phyloP scores from a whole-genome alignment of 305 asterid species.

The Ajuga reptans region DNA sequence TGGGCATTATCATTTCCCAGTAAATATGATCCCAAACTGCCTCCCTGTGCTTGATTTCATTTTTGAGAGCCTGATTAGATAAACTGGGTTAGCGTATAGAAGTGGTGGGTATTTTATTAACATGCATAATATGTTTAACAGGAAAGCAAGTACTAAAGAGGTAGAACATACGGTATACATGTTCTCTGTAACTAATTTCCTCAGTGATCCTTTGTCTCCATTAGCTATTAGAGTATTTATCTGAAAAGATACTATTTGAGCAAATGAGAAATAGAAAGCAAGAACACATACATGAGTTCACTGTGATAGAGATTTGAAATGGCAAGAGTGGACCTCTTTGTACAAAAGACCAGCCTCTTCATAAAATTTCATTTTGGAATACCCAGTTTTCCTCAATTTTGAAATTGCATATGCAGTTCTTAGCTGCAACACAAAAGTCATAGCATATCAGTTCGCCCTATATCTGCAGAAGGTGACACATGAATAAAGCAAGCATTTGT shows the following conservation, averaged over 20 bases:
- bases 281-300: slow-evolving; percentile 14
- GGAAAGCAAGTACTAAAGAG: slow-evolving; percentile 10
- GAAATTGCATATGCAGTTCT: slow-evolving; percentile 78
- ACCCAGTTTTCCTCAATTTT: slow-evolving; percentile 73
- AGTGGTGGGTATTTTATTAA: slow-evolving; percentile 4
- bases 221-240: slow-evolving; percentile 75
- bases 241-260: slow-evolving; percentile 35
- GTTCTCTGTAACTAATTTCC: slow-evolving; percentile 75
- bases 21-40: slow-evolving; percentile 60
- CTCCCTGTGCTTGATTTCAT: slow-evolving; percentile 89
- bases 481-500: slow-evolving; percentile 2
- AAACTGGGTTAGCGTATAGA: slow-evolving; percentile 23
- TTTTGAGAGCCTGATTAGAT: slow-evolving; percentile 72
- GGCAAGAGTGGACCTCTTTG: slow-evolving; percentile 59
- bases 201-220: slow-evolving; percentile 70
- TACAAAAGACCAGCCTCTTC: slow-evolving; percentile 61
- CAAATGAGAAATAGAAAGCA: slow-evolving; percentile 21
- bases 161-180: slow-evolving; percentile 84
- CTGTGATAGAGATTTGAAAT: slow-evolving; percentile 6
- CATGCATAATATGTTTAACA: slow-evolving; percentile 1
- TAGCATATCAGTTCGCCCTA: slow-evolving; percentile 12
- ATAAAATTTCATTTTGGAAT: slow-evolving; percentile 73
- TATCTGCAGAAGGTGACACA: slow-evolving; percentile 10
- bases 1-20: slow-evolving; percentile 86
- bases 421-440: slow-evolving; percentile 48